These are phyloP conservation scores for Lactifluus hygrophoroides DNA, from an alignment of 768 basidiomycete species.

Conservation along the genomic window DNA sequence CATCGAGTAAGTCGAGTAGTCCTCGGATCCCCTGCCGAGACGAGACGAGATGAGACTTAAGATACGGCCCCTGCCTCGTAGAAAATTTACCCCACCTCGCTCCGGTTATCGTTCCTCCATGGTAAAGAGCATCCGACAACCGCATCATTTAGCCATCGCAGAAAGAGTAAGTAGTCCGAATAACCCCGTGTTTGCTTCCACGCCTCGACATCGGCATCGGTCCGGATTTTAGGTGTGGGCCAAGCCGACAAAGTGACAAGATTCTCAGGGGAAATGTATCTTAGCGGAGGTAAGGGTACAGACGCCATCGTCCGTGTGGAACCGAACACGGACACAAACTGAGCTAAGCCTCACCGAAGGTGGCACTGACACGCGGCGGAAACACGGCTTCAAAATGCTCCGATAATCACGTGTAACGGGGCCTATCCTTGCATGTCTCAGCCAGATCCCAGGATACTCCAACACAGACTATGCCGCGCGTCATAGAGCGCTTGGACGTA, in stretches of 20 bases:
- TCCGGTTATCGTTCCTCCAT: conserved; percentile 23
- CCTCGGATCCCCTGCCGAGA: conserved; percentile 37
- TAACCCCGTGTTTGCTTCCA: conserved; percentile 73
- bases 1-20: conserved; percentile 51
- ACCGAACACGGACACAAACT: not conserved
- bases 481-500: not conserved
- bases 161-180: conserved; percentile 63
- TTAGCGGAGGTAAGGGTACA: conserved; percentile 3
- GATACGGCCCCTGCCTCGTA: not conserved
- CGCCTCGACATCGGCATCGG: conserved; percentile 61
- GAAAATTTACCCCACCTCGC: conserved; percentile 21
- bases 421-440: not conserved
- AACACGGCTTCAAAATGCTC: not conserved
- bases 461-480: not conserved
- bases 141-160: conserved; percentile 67
- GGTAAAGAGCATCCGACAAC: conserved; percentile 61
- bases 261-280: conserved; percentile 5
- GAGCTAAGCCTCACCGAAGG: not conserved
- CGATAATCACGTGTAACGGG: conserved; percentile 3
- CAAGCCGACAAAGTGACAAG: conserved; percentile 11
- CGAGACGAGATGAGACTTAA: conserved; percentile 7
- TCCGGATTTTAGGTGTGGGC: conserved; percentile 52
- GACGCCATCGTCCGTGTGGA: conserved; percentile 8
- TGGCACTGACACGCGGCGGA: not conserved
- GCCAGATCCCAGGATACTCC: conserved; percentile 1